Conservation (phyloP, 192 early-diverging fungal genomes). For the Geranomyces variabilis region DNA sequence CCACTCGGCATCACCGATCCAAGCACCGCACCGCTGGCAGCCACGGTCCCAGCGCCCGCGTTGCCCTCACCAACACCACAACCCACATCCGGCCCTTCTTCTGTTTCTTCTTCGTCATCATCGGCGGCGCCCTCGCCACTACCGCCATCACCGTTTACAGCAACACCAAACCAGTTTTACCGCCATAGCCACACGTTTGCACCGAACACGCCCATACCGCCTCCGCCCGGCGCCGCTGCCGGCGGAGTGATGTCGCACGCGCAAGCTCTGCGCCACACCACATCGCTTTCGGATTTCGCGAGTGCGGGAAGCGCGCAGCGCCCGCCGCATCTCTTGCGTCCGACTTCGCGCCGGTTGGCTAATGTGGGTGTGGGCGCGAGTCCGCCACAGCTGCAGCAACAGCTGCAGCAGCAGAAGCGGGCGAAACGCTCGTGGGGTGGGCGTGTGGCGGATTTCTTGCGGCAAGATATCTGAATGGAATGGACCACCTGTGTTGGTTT, state of each 20-base stretch:
- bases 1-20: background rate
- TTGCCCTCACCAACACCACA: background rate
- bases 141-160: too few species aligned
- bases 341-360: background rate
- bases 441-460: too few species aligned
- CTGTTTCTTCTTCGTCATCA: too few species aligned
- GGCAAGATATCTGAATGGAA: too few species aligned
- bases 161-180: background rate
- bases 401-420: background rate
- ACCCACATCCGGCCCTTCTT: background rate
- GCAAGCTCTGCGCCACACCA: background rate
- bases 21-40: background rate
- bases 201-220: background rate
- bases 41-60: background rate
- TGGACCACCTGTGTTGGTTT: too few species aligned
- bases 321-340: background rate
- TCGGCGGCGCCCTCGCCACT: too few species aligned
- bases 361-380: background rate
- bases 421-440: background rate
- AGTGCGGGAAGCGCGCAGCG: too few species aligned
- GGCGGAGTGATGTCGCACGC: background rate
- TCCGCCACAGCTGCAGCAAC: background rate
- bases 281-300: constrained; percentile 6
- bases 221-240: background rate
- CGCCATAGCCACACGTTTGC: background rate